Evolutionary conservation across 257 asterid genomes (phyloP).

Genomic region (Petunia secreta): DNA sequence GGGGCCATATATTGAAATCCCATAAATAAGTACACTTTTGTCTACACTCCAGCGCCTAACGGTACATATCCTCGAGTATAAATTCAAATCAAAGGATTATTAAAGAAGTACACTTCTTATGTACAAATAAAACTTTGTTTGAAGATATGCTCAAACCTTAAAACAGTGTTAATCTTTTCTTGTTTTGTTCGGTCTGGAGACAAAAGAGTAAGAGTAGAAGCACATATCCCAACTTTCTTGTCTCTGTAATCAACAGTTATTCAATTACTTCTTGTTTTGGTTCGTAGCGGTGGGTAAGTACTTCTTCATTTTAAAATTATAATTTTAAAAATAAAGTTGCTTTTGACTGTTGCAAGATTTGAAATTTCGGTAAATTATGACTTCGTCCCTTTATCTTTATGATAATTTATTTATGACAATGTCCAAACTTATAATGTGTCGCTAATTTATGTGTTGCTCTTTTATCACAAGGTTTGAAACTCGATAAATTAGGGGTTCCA

Average conservation of each 20-base stretch:
- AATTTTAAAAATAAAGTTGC: no score
- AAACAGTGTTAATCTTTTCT: not conserved
- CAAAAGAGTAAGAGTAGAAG: not conserved
- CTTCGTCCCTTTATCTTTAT: no score
- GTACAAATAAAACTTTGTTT: not conserved
- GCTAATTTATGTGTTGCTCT: no score
- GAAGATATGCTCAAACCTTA: not conserved
- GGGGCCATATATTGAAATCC: not conserved
- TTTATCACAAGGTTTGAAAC: no score
- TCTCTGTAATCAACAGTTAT: slow-evolving; percentile 8
- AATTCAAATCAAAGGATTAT: slow-evolving; percentile 15
- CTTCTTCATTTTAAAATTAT: not conserved
- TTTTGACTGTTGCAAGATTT: no score
- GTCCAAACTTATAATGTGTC: no score
- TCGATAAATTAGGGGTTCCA: no score
- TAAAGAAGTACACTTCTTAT: not conserved
- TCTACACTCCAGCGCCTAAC: not conserved
- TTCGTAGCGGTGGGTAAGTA: not conserved
- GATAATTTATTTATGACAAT: no score
- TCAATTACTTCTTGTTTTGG: not conserved
- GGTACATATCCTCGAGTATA: not conserved
- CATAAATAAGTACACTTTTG: not conserved
- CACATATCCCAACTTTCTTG: slow-evolving; percentile 21
- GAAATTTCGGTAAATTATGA: no score
- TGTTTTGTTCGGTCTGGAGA: not conserved